These are phyloP conservation scores for Trichodelitschia bisporula DNA, from an alignment of 495 filamentous ascomycete species.

Conservation along the genomic window DNA sequence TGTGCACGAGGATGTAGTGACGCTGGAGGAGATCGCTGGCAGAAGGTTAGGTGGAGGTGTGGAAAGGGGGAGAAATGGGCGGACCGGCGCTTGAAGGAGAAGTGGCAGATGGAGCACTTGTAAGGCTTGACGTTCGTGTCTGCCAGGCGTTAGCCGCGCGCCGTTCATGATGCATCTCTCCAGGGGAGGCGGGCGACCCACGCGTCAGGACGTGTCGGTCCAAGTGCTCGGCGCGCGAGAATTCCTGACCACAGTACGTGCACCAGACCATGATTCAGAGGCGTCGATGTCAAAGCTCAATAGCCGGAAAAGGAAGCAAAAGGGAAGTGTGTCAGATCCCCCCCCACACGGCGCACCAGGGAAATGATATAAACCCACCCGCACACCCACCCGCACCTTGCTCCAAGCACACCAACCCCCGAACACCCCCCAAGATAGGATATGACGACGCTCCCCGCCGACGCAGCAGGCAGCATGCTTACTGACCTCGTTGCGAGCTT, in stretches of 20 bases:
- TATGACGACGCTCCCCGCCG: too few species aligned
- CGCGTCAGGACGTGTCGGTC: slow-evolving; percentile 4
- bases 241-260: slow-evolving; percentile 4
- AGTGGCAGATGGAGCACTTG: slow-evolving; percentile 4
- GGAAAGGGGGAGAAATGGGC: not conserved
- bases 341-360: too few species aligned
- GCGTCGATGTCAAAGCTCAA: too few species aligned
- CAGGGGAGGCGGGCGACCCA: not conserved
- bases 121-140: slow-evolving; percentile 4
- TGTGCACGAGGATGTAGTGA: slow-evolving; percentile 1
- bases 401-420: too few species aligned
- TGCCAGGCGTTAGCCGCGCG: too few species aligned
- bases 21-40: not conserved
- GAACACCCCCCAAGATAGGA: too few species aligned
- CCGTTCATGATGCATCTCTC: not conserved
- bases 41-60: not conserved
- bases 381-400: too few species aligned
- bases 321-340: too few species aligned
- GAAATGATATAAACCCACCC: too few species aligned
- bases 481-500: too few species aligned
- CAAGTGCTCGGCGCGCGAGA: slow-evolving; percentile 2
- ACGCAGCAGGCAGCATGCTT: too few species aligned
- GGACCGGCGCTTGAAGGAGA: slow-evolving; percentile 3
- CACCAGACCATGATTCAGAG: slow-evolving; percentile 5
- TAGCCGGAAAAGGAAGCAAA: too few species aligned